Evolutionary conservation across 1,284 basidiomycete genomes (phyloP).

Genomic region (Trametes polyzona): DNA sequence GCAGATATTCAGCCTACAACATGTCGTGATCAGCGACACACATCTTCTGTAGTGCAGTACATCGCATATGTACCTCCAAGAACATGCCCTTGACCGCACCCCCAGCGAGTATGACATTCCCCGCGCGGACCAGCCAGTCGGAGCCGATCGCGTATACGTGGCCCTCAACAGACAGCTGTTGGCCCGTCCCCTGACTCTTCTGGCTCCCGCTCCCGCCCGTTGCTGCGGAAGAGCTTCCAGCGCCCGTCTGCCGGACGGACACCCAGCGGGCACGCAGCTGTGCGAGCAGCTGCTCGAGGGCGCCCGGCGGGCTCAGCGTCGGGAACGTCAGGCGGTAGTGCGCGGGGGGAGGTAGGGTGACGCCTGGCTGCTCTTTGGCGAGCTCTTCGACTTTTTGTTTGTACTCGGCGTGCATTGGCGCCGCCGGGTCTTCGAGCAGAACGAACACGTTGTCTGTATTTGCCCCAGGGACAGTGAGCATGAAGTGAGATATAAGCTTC

Average conservation of each 20-base stretch:
- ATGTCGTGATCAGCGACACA: neutral
- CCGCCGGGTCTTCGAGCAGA: conserved; percentile 70
- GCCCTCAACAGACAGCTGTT: conserved; percentile 72
- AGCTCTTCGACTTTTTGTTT: conserved; percentile 34
- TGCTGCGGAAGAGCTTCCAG: conserved; percentile 19
- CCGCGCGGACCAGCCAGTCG: conserved; percentile 80
- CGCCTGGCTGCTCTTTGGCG: conserved; percentile 17
- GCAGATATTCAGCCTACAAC: conserved; percentile 74
- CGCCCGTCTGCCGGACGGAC: conserved; percentile 56
- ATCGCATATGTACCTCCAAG: conserved; percentile 59
- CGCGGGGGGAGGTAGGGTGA: conserved; percentile 45
- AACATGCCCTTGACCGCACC: conserved; percentile 79
- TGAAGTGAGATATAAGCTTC: neutral
- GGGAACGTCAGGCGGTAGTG: conserved; percentile 78
- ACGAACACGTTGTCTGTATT: conserved; percentile 71
- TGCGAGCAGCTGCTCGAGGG: conserved; percentile 69
- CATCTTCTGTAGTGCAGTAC: neutral
- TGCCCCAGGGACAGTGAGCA: neutral
- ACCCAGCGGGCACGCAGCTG: conserved; percentile 77
- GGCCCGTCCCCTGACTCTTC: conserved; percentile 54
- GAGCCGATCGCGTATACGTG: conserved; percentile 70
- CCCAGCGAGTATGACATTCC: conserved; percentile 74
- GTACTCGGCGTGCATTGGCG: conserved; percentile 66
- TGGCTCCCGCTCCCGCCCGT: conserved; percentile 39
- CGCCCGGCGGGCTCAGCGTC: conserved; percentile 70